Conservation (phyloP, 73 alveolate species). For the Tetrahymena borealis region DNA sequence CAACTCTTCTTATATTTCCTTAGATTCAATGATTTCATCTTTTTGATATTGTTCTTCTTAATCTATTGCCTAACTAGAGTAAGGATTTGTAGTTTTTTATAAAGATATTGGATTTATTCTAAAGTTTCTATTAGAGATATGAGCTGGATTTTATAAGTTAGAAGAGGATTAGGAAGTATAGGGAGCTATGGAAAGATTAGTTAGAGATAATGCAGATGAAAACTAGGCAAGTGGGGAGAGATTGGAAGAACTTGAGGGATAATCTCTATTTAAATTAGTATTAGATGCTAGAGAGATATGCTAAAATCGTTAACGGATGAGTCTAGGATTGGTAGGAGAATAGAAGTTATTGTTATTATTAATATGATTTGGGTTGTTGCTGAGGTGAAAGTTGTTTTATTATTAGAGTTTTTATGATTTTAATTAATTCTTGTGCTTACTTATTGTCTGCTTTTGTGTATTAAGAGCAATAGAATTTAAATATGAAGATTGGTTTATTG, state of each 20-base stretch:
- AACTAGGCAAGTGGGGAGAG: neutral
- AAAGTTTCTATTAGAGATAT: too few species aligned
- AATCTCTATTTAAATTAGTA: neutral
- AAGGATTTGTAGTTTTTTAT: too few species aligned
- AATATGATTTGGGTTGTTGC: neutral
- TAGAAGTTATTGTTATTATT: neutral
- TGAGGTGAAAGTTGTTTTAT: neutral
- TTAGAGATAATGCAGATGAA: neutral
- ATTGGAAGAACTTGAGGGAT: neutral
- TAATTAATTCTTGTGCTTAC: neutral
- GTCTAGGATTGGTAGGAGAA: neutral
- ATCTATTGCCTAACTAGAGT: neutral
- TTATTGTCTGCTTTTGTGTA: neutral
- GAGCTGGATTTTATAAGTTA: too few species aligned
- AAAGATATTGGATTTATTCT: too few species aligned
- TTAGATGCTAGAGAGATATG: too few species aligned
- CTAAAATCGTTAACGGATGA: neutral
- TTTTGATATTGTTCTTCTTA: neutral
- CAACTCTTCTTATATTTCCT: neutral
- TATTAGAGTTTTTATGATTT: neutral
- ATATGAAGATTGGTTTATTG: neutral
- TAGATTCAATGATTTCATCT: neutral
- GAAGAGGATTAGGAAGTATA: neutral
- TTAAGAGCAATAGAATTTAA: neutral
- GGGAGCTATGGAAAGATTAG: neutral